Conservation (phyloP, 2,329 filamentous ascomycete genomes). For the Orbilia blumenaviensis region DNA sequence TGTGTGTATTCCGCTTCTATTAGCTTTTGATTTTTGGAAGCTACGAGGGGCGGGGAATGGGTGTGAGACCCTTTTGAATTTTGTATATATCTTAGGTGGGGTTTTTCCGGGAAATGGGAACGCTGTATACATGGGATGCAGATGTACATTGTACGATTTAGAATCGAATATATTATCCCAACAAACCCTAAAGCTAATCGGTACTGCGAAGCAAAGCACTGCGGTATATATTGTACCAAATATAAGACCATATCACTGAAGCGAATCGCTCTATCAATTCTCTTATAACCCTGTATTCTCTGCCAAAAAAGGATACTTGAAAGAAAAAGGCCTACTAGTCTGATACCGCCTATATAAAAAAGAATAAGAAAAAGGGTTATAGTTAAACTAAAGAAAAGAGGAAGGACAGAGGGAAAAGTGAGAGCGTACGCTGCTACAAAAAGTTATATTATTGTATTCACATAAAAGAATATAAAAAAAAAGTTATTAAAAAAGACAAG, state of each 20-base stretch:
- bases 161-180: conserved; percentile 1
- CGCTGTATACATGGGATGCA: background rate
- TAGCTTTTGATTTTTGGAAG: background rate
- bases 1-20: background rate
- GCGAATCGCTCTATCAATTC: no score
- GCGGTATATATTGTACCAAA: no score
- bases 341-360: no score
- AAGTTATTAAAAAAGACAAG: background rate
- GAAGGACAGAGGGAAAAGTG: background rate
- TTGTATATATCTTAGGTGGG: background rate
- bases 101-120: background rate
- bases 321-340: no score
- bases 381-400: background rate
- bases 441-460: background rate
- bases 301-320: no score
- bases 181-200: no score
- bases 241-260: no score
- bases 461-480: background rate
- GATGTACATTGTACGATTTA: conserved; percentile 8
- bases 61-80: no score
- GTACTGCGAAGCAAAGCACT: no score
- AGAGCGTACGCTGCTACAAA: background rate
- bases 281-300: no score
- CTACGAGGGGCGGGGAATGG: background rate
- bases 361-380: no score